Evolutionary conservation across 371 early-diverging fungal genomes (phyloP), one percentile per base, ranked within the genome.

Genomic region (Mucor racemosus): DNA sequence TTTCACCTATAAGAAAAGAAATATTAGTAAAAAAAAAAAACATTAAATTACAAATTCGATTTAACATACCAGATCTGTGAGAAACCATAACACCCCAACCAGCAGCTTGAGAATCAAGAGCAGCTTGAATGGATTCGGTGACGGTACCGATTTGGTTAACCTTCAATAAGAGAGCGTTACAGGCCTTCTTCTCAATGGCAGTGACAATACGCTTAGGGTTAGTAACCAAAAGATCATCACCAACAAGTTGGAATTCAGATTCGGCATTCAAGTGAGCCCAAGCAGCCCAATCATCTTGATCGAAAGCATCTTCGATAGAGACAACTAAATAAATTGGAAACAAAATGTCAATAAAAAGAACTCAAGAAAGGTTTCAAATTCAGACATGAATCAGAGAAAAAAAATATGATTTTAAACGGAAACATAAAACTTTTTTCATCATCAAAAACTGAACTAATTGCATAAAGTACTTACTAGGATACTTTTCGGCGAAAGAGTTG

Each of bases 61-160:
- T n/a, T n/a, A n/a, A n/a, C n/a, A n/a, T n/a, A 68, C 99, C 99
- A 55, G 97, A 97, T 73, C 99, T 92, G 89, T 99, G 99, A 68
- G 96, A 96, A 62, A 97, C 99, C 99, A 99, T 99, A 76, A 97
- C 95, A 76, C 97, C 97, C 99, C 99, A 98, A 66, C 95, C 95
- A 65, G 92, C 92, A 33, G 62, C 48, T 79, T 90, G 88, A 64
- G 92, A 82, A 75, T 91, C 82, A 65, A 81, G 75, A 67, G 92
- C 90, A 66, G 90, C 86, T 65, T 92, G 81, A 81, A 99, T 97
- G 59, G 95, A 91, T 86, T 99, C 99, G 71, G 95, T 94, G 50
- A 99, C 90, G 64, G 96, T 94, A 71, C 99, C 99, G 83, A 99
- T 99, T 84, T 99, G 99, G 91, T 99, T 99, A 68, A 99, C 97